These are phyloP conservation scores for Kwoniella pini DNA, from an alignment of 768 basidiomycete species.

Conservation along the genomic window DNA sequence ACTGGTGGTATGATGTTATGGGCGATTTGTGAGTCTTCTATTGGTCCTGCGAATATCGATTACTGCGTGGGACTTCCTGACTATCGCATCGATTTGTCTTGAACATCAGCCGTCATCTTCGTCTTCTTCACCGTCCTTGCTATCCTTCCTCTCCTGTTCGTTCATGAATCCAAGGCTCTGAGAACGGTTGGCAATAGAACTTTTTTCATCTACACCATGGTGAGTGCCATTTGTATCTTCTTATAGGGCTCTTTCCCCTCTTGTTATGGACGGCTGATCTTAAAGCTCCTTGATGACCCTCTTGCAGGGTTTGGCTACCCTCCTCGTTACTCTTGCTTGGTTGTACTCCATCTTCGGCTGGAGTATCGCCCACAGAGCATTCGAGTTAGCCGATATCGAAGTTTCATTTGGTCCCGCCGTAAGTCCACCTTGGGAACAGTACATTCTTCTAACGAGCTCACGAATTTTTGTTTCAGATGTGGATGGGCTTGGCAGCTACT, in stretches of 20 bases:
- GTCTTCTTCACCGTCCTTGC: conserved; percentile 50
- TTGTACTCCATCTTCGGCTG: conserved; percentile 50
- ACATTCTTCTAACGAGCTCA: not conserved
- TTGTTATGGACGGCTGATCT: too few species aligned
- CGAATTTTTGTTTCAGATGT: conserved; percentile 32
- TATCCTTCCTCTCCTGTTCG: conserved; percentile 52
- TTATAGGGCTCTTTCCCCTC: too few species aligned
- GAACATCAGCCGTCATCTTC: conserved; percentile 43
- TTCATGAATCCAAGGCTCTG: conserved; percentile 48
- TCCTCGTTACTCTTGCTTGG: conserved; percentile 43
- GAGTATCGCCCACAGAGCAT: conserved; percentile 48
- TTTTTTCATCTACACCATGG: conserved; percentile 47
- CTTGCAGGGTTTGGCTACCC: conserved; percentile 32
- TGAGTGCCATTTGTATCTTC: too few species aligned
- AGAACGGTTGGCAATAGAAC: conserved; percentile 47
- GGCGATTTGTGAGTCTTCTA: conserved; percentile 43
- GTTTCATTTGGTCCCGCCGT: conserved; percentile 45
- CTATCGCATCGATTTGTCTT: not conserved
- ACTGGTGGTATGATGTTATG: conserved; percentile 53
- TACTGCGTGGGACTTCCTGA: too few species aligned
- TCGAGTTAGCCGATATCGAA: conserved; percentile 31
- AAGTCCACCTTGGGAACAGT: conserved; percentile 15
- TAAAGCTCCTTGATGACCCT: not conserved
- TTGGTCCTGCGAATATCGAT: too few species aligned
- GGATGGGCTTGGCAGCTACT: conserved; percentile 50